Percentiles rank a stretch among this genome's conserved stretches.
Evolutionary conservation across 768 basidiomycete genomes (phyloP).

Genomic region (Amanita molliuscula): DNA sequence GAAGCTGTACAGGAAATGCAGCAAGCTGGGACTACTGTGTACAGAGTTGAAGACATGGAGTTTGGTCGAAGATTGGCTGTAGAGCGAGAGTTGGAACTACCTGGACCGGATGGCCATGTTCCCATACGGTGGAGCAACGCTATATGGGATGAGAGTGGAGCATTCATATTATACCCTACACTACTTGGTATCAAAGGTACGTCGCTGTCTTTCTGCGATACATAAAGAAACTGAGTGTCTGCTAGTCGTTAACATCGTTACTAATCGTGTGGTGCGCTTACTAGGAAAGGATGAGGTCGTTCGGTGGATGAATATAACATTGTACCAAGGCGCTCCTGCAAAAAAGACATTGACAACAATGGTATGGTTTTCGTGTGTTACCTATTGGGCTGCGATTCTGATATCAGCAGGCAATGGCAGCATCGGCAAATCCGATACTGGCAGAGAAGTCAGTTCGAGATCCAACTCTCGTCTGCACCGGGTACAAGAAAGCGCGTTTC

Average conservation of each 20-base stretch:
- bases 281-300: constrained; percentile 92
- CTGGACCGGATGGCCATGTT: constrained; percentile 60
- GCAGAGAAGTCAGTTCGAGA: constrained; percentile 78
- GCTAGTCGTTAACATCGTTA: constrained; percentile 86
- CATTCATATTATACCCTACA: constrained; percentile 89
- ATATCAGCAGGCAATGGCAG: constrained; percentile 70
- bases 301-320: constrained; percentile 75
- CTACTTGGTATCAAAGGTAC: constrained; percentile 91
- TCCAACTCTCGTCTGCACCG: constrained; percentile 88
- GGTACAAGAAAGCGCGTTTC: constrained; percentile 87
- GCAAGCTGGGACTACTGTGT: constrained; percentile 89
- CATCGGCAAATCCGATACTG: constrained; percentile 90
- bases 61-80: constrained; percentile 93
- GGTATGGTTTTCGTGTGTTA: constrained; percentile 28
- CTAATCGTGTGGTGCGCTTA: constrained; percentile 82
- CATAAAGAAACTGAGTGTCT: background rate
- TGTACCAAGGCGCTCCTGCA: constrained; percentile 92
- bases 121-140: constrained; percentile 80
- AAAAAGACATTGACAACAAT: constrained; percentile 78
- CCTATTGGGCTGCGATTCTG: constrained; percentile 4
- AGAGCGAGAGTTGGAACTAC: constrained; percentile 84
- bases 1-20: constrained; percentile 97
- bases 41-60: constrained; percentile 97
- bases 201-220: constrained; percentile 1
- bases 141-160: constrained; percentile 97